Percentiles rank a stretch among this genome's conserved stretches.
phyloP scores from a whole-genome alignment of 2,329 filamentous ascomycete species.

The Aphanocladium album region DNA sequence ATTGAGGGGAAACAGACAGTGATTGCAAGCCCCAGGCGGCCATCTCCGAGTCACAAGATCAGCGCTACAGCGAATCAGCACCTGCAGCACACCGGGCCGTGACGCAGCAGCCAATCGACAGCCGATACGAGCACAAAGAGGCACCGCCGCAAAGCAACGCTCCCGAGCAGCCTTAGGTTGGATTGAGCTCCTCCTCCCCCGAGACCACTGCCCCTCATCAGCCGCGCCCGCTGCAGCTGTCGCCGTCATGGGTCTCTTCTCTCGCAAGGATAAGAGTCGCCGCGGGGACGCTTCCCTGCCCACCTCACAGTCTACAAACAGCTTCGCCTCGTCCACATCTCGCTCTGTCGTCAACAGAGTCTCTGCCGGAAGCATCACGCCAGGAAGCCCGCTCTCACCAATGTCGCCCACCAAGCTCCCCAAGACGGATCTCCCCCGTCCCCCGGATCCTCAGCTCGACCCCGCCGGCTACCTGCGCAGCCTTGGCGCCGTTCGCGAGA shows the following conservation, averaged over 20 bases:
- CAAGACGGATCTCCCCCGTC: slow-evolving; percentile 74
- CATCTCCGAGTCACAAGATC: slow-evolving; percentile 14
- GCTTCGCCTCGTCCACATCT: slow-evolving; percentile 47
- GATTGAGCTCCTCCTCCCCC: neutral
- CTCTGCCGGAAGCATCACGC: slow-evolving; percentile 44
- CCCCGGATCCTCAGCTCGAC: slow-evolving; percentile 82
- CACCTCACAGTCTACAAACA: slow-evolving; percentile 44
- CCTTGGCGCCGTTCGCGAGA: slow-evolving; percentile 79
- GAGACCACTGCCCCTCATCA: neutral
- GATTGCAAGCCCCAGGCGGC: neutral
- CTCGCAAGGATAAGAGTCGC: slow-evolving; percentile 47
- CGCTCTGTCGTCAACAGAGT: slow-evolving; percentile 45
- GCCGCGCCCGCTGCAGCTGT: neutral
- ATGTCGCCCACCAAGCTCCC: slow-evolving; percentile 54
- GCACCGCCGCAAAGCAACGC: neutral
- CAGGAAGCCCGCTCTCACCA: slow-evolving; percentile 45
- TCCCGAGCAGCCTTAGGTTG: neutral
- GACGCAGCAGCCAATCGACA: slow-evolving; percentile 8
- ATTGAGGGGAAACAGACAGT: slow-evolving; percentile 6
- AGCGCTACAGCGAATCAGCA: slow-evolving; percentile 11
- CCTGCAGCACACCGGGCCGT: slow-evolving; percentile 7
- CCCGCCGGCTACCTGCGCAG: slow-evolving; percentile 88
- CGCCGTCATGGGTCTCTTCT: slow-evolving; percentile 51
- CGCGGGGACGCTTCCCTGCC: slow-evolving; percentile 38
- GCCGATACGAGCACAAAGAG: neutral